Base-by-base conservation (phyloP, 192 early-diverging fungal species). In the Chytriomyces sp. region DNA sequence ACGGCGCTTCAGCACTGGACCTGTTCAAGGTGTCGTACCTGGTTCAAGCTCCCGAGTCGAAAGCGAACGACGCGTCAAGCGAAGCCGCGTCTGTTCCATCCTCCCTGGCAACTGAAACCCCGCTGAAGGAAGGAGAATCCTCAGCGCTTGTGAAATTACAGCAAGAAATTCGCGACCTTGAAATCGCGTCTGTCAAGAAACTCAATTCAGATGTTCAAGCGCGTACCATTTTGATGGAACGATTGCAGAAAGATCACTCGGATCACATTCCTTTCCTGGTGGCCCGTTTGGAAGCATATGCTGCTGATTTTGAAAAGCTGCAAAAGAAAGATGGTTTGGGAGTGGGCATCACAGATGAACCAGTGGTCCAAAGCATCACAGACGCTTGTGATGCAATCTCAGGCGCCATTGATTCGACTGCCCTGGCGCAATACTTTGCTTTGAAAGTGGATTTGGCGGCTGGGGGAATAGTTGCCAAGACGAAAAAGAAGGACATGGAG, bases 141-240 rank as follows among this genome's bases (percentile, higher is more conserved):
- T 57, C 53, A 3, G 53, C 53, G 53, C 16, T 20, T 13, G 1
- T 57, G 53, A 57, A 84, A 44, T 69, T 84, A 28, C 73, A 76
- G 50, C 94, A 96, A 70, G 90, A 89, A 16, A 79, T 95, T 44
- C 84, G 94, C 23, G 93, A 95, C 79, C 76, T 93, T 20, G 90
- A 94, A 77, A 87, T 99, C 46, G 82, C 89, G 4, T 91, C 88
- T 85, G 72, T 98, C 63, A 94, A 93, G 82, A 97, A 96, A 85
- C 75, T 92, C 48, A 88, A 83, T 80, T 80, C 81, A 10, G 84
- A 86, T 1, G 89, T 88, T 35, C 88, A 86, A 5, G 86, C 86
- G 18, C 89, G 92, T 47, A 79, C 82, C 50, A 79, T 81, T 28
- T 60, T 94, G 44, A 50, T 91, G 24, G 77, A 65, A 0, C 79